These are phyloP conservation scores for Agapanthus africanus DNA, from an alignment of 106 monocot species.

Conservation along the genomic window DNA sequence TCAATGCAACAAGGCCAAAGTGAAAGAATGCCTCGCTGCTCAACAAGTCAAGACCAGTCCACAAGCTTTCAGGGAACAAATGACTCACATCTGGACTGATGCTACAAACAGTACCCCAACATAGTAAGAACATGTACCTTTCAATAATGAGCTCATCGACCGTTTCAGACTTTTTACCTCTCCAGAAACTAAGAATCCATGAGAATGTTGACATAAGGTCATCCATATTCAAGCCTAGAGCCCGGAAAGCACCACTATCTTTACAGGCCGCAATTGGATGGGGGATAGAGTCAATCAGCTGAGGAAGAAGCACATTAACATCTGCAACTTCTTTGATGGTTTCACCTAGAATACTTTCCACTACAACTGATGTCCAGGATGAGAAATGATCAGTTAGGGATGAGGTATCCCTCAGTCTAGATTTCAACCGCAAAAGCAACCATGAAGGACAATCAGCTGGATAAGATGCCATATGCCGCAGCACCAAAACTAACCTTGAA, in stretches of 20 bases:
- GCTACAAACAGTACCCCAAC: slow-evolving; percentile 56
- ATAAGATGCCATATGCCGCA: slow-evolving; percentile 72
- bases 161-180: slow-evolving; percentile 56
- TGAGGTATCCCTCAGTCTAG: slow-evolving; percentile 50
- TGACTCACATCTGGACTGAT: slow-evolving; percentile 9
- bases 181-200: slow-evolving; percentile 65
- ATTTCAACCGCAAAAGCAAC: slow-evolving; percentile 69
- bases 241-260: slow-evolving; percentile 25
- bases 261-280: slow-evolving; percentile 12
- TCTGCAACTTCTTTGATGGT: slow-evolving; percentile 27
- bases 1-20: slow-evolving; percentile 36
- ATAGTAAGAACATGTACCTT: slow-evolving; percentile 78
- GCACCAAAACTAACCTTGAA: slow-evolving; percentile 65
- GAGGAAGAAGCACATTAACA: slow-evolving; percentile 41
- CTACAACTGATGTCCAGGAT: slow-evolving; percentile 45
- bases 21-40: slow-evolving; percentile 32
- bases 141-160: slow-evolving; percentile 72
- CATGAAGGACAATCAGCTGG: slow-evolving; percentile 67
- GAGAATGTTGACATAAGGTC: slow-evolving; percentile 39
- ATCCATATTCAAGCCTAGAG: slow-evolving; percentile 38
- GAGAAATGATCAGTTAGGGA: slow-evolving; percentile 26
- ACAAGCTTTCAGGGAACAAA: slow-evolving; percentile 9
- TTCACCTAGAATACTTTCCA: slow-evolving; percentile 33
- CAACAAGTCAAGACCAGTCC: slow-evolving; percentile 19
- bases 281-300: slow-evolving; percentile 66